Conservation (phyloP, 352 stramenopile genomes). For the Globisporangium cystogenes region DNA sequence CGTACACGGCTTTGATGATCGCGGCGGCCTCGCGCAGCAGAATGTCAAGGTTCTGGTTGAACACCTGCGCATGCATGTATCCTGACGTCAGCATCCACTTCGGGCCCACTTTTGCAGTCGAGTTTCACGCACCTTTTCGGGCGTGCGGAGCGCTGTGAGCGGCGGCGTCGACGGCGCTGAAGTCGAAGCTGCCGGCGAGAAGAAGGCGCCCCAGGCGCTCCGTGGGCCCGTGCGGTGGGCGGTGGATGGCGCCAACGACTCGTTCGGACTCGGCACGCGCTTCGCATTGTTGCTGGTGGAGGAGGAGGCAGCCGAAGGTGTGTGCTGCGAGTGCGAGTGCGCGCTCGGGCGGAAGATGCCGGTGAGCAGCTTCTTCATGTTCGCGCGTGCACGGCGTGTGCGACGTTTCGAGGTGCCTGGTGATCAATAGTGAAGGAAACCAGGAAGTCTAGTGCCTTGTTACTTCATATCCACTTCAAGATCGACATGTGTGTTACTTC, state of each 20-base stretch:
- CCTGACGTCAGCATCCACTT: too few relatives aligned
- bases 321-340: neutral
- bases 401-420: too few relatives aligned
- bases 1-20: slow-evolving; percentile 51
- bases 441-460: too few relatives aligned
- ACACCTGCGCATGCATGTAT: too few relatives aligned
- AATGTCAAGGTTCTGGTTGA: slow-evolving; percentile 49
- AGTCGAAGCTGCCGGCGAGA: slow-evolving; percentile 10
- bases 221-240: slow-evolving; percentile 23
- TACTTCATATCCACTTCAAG: too few relatives aligned
- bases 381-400: neutral
- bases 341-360: slow-evolving; percentile 45
- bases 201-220: slow-evolving; percentile 40
- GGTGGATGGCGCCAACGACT: neutral
- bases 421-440: too few relatives aligned
- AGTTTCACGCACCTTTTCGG: slow-evolving; percentile 19
- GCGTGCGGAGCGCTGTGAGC: slow-evolving; percentile 13
- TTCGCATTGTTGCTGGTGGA: slow-evolving; percentile 1
- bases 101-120: too few relatives aligned
- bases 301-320: neutral
- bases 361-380: slow-evolving; percentile 70
- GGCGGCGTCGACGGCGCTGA: neutral
- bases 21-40: slow-evolving; percentile 40
- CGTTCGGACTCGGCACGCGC: neutral
- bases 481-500: too few relatives aligned